Conservation (phyloP, 208 protist species). For the Leishmania major region DNA sequence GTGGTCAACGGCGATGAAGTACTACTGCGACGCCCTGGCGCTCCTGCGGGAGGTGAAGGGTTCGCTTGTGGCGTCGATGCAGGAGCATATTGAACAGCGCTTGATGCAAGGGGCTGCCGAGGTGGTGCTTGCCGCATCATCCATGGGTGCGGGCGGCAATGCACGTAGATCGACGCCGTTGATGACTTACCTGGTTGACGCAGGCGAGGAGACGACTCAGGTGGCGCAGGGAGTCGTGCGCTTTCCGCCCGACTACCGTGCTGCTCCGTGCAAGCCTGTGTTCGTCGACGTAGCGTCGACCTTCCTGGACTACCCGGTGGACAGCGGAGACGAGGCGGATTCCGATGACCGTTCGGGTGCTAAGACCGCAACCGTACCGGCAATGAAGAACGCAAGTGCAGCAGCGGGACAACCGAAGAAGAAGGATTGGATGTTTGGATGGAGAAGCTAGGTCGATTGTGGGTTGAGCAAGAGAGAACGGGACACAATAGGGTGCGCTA, state of each 20-base stretch:
- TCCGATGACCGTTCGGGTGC: not conserved
- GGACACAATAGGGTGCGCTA: not conserved
- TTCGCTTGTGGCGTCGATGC: slow-evolving; percentile 36
- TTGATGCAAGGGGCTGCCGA: slow-evolving; percentile 45
- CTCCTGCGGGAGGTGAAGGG: slow-evolving; percentile 32
- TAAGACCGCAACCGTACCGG: slow-evolving; percentile 6
- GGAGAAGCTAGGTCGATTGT: slow-evolving; percentile 10
- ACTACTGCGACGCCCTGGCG: slow-evolving; percentile 55
- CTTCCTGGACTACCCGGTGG: slow-evolving; percentile 67
- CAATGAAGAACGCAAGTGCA: not conserved
- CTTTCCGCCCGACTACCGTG: slow-evolving; percentile 85
- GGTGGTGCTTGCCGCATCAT: slow-evolving; percentile 30
- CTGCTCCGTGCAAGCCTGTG: slow-evolving; percentile 79
- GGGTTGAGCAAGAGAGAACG: not conserved
- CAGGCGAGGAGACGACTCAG: slow-evolving; percentile 29
- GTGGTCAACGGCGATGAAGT: slow-evolving; percentile 26
- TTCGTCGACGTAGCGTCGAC: slow-evolving; percentile 87
- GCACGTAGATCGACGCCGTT: not conserved
- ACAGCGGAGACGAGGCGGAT: slow-evolving; percentile 4
- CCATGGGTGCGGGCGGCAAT: not conserved
- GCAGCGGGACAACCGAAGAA: slow-evolving; percentile 5
- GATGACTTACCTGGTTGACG: slow-evolving; percentile 44
- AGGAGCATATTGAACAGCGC: slow-evolving; percentile 41
- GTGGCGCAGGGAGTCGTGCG: slow-evolving; percentile 67
- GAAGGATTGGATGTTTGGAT: slow-evolving; percentile 28